phyloP scores from a whole-genome alignment of 306 rosid genomes.

The Datisca glomerata region DNA sequence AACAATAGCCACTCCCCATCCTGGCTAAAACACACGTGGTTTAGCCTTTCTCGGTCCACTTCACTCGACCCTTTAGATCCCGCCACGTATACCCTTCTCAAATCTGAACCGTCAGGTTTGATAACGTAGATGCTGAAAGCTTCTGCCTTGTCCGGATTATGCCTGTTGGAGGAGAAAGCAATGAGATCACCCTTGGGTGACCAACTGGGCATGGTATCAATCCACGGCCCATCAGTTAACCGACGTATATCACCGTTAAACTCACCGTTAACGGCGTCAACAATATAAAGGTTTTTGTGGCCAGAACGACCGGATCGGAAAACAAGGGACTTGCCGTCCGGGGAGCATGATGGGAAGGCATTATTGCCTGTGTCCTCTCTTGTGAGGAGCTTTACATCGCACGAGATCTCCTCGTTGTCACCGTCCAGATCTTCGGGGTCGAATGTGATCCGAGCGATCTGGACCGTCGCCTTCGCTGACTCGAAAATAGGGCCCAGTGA shows the following conservation, averaged over 20 bases:
- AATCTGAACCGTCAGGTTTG: slow-evolving; percentile 47
- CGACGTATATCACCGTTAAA: slow-evolving; percentile 29
- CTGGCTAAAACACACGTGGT: slow-evolving; percentile 69
- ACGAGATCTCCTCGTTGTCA: slow-evolving; percentile 25
- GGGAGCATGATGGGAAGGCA: slow-evolving; percentile 73
- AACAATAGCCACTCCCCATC: slow-evolving; percentile 75
- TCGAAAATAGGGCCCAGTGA: slow-evolving; percentile 65
- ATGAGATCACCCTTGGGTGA: slow-evolving; percentile 74
- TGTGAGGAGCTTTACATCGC: slow-evolving; percentile 34
- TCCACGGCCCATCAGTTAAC: slow-evolving; percentile 66
- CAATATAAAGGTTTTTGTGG: slow-evolving; percentile 55
- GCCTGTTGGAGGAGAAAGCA: slow-evolving; percentile 75
- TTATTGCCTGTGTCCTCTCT: slow-evolving; percentile 49
- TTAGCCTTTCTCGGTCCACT: slow-evolving; percentile 49
- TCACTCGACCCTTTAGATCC: slow-evolving; percentile 24
- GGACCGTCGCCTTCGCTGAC: slow-evolving; percentile 40
- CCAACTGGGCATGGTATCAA: slow-evolving; percentile 91
- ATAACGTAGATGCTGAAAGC: slow-evolving; percentile 59
- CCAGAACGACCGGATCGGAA: slow-evolving; percentile 78
- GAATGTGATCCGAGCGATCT: slow-evolving; percentile 53
- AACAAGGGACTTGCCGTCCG: slow-evolving; percentile 58
- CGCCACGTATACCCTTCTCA: slow-evolving; percentile 51
- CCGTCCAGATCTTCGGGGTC: slow-evolving; percentile 20
- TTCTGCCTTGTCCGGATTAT: slow-evolving; percentile 24
- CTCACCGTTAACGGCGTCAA: slow-evolving; percentile 63